Percentiles rank a stretch among this genome's conserved stretches.
phyloP scores from a whole-genome alignment of 495 filamentous ascomycete species.

The Platismatia glauca region DNA sequence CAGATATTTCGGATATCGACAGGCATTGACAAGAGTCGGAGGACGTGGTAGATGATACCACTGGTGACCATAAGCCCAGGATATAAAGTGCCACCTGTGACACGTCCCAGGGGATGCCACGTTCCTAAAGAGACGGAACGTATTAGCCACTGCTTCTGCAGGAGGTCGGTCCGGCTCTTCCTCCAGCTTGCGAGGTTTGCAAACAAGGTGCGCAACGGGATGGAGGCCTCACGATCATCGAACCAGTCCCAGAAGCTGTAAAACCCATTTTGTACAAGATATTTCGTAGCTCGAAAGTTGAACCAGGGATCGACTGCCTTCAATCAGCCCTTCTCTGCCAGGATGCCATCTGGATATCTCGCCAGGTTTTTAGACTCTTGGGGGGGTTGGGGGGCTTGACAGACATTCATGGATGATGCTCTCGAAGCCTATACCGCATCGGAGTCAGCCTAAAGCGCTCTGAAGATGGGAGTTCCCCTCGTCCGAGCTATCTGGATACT shows the following conservation, averaged over 20 bases:
- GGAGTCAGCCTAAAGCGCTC: conserved; percentile 3
- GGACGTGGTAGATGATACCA: conserved; percentile 89
- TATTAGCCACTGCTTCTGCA: conserved; percentile 11
- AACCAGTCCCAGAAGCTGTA: conserved; percentile 99
- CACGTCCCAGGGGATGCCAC: conserved; percentile 98
- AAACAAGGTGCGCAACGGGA: background rate
- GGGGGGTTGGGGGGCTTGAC: conserved; percentile 33
- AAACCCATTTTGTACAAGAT: conserved; percentile 92
- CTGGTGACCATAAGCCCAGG: conserved; percentile 99
- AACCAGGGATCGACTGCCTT: conserved; percentile 97
- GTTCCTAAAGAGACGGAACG: conserved; percentile 50
- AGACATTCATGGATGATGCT: conserved; percentile 99
- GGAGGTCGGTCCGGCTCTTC: background rate
- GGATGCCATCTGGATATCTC: conserved; percentile 16
- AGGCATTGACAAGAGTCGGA: conserved; percentile 83
- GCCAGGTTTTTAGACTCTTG: conserved; percentile 11
- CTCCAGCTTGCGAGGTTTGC: background rate
- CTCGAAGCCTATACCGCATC: conserved; percentile 65
- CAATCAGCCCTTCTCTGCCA: conserved; percentile 22
- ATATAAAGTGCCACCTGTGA: conserved; percentile 97
- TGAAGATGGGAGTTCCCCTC: conserved; percentile 8
- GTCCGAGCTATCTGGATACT: conserved; percentile 2
- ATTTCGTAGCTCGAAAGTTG: conserved; percentile 98
- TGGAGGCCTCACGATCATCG: conserved; percentile 65
- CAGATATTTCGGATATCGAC: conserved; percentile 99